phyloP scores from a whole-genome alignment of 352 stramenopile genomes.

The Plasmopara halstedii region DNA sequence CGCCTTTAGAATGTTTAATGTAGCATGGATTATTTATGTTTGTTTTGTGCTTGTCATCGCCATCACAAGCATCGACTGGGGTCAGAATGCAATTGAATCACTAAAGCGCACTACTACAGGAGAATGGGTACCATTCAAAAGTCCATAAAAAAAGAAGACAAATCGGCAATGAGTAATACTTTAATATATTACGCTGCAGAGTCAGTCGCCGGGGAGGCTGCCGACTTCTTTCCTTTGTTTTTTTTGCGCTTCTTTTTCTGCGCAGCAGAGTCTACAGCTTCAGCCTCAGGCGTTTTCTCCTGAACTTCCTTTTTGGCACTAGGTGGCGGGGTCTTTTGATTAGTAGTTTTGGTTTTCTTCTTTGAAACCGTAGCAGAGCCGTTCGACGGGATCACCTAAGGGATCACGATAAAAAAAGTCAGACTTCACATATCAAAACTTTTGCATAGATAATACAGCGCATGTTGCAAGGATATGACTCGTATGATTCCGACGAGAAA shows the following conservation, averaged over 20 bases:
- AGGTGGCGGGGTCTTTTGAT: constrained; percentile 1
- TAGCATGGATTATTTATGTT: constrained; percentile 75
- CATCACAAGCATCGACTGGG: constrained; percentile 51
- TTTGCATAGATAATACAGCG: no score
- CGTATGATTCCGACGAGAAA: constrained; percentile 87
- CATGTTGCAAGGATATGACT: constrained; percentile 90
- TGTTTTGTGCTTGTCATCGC: constrained; percentile 65
- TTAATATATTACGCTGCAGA: constrained; percentile 23
- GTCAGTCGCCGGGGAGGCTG: constrained; percentile 9
- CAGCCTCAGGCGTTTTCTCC: constrained; percentile 9
- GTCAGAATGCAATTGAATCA: constrained; percentile 24
- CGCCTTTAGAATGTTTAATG: constrained; percentile 87
- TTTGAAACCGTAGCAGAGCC: constrained; percentile 37
- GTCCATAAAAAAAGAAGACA: constrained; percentile 1
- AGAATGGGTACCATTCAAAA: constrained; percentile 12
- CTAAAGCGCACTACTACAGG: constrained; percentile 27
- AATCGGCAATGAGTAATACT: not conserved
- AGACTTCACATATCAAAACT: no score
- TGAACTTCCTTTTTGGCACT: constrained; percentile 28
- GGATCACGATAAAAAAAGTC: no score
- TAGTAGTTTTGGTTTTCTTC: constrained; percentile 28
- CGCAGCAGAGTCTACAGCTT: constrained; percentile 4
- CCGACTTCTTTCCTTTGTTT: constrained; percentile 30
- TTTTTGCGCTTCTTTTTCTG: constrained; percentile 66
- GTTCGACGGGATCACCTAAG: constrained; percentile 21